Evolutionary conservation across 305 asterid genomes (phyloP).

Genomic region (Striga hermonthica): DNA sequence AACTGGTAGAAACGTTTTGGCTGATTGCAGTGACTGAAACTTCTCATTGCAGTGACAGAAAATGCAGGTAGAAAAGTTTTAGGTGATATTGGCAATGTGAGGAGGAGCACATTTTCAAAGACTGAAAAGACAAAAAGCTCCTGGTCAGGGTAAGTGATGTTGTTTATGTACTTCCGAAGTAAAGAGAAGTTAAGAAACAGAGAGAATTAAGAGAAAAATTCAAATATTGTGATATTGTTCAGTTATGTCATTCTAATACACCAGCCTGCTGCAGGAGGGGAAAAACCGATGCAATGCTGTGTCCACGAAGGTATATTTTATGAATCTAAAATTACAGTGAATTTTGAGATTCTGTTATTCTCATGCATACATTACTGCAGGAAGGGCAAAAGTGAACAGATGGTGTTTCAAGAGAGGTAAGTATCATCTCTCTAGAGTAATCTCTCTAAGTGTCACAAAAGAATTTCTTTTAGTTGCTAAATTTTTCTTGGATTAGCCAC

Average conservation of each 20-base stretch:
- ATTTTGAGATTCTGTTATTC: constrained; percentile 22
- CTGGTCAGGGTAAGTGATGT: constrained; percentile 50
- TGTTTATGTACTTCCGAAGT: neutral
- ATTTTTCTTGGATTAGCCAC: constrained; percentile 8
- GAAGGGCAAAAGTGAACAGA: constrained; percentile 34
- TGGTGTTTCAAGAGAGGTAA: constrained; percentile 35
- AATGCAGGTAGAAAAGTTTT: constrained; percentile 62
- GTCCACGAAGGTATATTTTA: constrained; percentile 34
- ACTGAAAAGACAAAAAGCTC: constrained; percentile 40
- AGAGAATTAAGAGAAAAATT: neutral
- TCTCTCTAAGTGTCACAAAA: constrained; percentile 18
- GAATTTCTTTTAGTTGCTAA: constrained; percentile 11
- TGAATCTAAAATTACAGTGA: constrained; percentile 16
- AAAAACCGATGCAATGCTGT: constrained; percentile 27
- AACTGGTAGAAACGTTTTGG: constrained; percentile 16
- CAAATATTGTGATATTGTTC: neutral
- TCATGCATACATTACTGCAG: constrained; percentile 32
- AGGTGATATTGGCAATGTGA: constrained; percentile 80
- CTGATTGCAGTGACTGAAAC: constrained; percentile 46
- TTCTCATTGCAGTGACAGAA: constrained; percentile 47
- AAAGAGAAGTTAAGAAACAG: neutral
- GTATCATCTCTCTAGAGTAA: constrained; percentile 15
- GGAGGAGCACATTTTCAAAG: constrained; percentile 38
- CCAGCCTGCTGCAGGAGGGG: constrained; percentile 35
- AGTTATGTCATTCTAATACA: constrained; percentile 27